Conservation (phyloP, 257 asterid genomes). For the Cynanchum wilfordii region DNA sequence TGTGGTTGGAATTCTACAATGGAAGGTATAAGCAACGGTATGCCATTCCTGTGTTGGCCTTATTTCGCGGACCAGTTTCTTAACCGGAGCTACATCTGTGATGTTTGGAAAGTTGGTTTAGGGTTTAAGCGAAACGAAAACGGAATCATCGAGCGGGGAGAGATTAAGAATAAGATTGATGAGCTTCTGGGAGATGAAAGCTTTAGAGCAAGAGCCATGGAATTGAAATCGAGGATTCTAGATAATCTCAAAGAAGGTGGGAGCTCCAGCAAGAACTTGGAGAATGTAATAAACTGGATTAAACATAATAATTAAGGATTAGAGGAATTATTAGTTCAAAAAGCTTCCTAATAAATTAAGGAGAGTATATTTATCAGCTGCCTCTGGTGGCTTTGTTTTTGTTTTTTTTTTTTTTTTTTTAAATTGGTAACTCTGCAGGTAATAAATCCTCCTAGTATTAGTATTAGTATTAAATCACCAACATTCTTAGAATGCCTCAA, state of each 20-base stretch:
- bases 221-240: conserved; percentile 27
- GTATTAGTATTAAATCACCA: too few relatives aligned
- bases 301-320: conserved; percentile 13
- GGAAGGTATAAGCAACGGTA: conserved; percentile 41
- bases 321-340: neutral
- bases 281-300: conserved; percentile 36
- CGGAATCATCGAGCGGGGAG: conserved; percentile 23
- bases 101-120: conserved; percentile 38
- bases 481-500: too few relatives aligned
- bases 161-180: conserved; percentile 34
- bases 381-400: too few relatives aligned
- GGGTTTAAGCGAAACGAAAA: conserved; percentile 22
- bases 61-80: conserved; percentile 48
- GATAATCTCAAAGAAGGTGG: conserved; percentile 31
- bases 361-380: too few relatives aligned
- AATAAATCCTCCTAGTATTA: too few relatives aligned
- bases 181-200: conserved; percentile 21
- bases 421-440: too few relatives aligned
- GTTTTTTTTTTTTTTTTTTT: too few relatives aligned
- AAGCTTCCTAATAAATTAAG: too few relatives aligned
- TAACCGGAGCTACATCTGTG: conserved; percentile 41
- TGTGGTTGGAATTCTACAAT: conserved; percentile 80
- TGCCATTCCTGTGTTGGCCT: conserved; percentile 58
- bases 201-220: conserved; percentile 23
- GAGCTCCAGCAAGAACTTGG: conserved; percentile 29